These are phyloP conservation scores for Saccharomycopsis hybrid DNA, from an alignment of 1,139 yeast genomes.

Conservation along the genomic window DNA sequence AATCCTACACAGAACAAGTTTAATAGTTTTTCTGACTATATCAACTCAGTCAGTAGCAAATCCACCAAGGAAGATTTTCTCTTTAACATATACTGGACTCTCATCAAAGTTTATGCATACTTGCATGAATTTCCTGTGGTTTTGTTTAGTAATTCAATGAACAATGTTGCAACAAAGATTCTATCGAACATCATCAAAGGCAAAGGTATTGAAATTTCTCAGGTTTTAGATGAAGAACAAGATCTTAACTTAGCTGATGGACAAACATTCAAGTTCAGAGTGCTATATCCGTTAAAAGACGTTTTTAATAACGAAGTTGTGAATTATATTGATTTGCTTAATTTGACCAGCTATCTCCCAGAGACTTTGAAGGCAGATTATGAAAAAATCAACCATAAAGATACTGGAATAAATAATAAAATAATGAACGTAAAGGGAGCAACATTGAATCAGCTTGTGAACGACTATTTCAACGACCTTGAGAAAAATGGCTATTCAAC, in stretches of 20 bases:
- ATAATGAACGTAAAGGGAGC: slow-evolving; percentile 45
- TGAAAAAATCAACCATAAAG: slow-evolving; percentile 5
- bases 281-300: slow-evolving; percentile 70
- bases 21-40: slow-evolving; percentile 20
- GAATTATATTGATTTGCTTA: slow-evolving; percentile 40
- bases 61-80: slow-evolving; percentile 60
- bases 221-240: slow-evolving; percentile 29
- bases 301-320: slow-evolving; percentile 59
- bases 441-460: slow-evolving; percentile 75
- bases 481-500: slow-evolving; percentile 81
- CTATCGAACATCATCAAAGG: slow-evolving; percentile 85
- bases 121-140: slow-evolving; percentile 46
- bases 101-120: slow-evolving; percentile 44
- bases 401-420: slow-evolving; percentile 8
- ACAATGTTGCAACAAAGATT: slow-evolving; percentile 73
- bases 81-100: slow-evolving; percentile 41
- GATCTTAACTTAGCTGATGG: slow-evolving; percentile 24
- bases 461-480: slow-evolving; percentile 64
- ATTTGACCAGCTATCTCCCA: slow-evolving; percentile 7
- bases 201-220: slow-evolving; percentile 65
- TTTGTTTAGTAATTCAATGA: slow-evolving; percentile 74
- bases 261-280: slow-evolving; percentile 31
- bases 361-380: not conserved
- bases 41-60: slow-evolving; percentile 38
- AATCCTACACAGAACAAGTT: not conserved